Conservation (phyloP, 768 basidiomycete species). For the Asterophora parasitica region DNA sequence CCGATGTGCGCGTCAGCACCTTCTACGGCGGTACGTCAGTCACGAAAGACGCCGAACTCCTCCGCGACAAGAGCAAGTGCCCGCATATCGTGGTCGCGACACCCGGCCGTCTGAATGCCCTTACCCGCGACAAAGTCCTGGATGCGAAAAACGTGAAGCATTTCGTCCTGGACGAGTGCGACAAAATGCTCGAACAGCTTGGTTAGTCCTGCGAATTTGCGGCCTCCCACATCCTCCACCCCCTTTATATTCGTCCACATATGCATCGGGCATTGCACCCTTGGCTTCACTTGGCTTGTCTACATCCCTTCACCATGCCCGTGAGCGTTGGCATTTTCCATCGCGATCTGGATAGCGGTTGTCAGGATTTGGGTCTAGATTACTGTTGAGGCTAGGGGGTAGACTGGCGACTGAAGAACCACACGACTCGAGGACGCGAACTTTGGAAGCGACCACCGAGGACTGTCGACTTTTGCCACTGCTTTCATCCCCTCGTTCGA, state of each 20-base stretch:
- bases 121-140: constrained; percentile 91
- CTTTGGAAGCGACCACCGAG: constrained; percentile 32
- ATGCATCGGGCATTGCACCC: constrained; percentile 30
- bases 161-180: constrained; percentile 99
- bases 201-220: constrained; percentile 96
- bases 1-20: constrained; percentile 93
- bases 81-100: constrained; percentile 99
- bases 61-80: constrained; percentile 95
- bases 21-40: constrained; percentile 98
- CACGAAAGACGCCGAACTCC: constrained; percentile 86
- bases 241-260: constrained; percentile 48
- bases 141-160: constrained; percentile 97
- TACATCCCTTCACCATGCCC: constrained; percentile 32
- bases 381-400: constrained; percentile 29
- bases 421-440: constrained; percentile 27
- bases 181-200: constrained; percentile 99
- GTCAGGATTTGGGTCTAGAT: constrained; percentile 34
- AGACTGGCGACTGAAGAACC: constrained; percentile 24
- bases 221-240: constrained; percentile 46
- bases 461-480: constrained; percentile 24
- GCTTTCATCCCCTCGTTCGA: constrained; percentile 18
- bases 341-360: constrained; percentile 33
- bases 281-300: constrained; percentile 37
- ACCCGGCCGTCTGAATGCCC: constrained; percentile 93
- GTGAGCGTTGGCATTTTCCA: constrained; percentile 32